These are phyloP conservation scores for Echinosophora koreensis DNA, from an alignment of 306 rosid species.

Conservation along the genomic window DNA sequence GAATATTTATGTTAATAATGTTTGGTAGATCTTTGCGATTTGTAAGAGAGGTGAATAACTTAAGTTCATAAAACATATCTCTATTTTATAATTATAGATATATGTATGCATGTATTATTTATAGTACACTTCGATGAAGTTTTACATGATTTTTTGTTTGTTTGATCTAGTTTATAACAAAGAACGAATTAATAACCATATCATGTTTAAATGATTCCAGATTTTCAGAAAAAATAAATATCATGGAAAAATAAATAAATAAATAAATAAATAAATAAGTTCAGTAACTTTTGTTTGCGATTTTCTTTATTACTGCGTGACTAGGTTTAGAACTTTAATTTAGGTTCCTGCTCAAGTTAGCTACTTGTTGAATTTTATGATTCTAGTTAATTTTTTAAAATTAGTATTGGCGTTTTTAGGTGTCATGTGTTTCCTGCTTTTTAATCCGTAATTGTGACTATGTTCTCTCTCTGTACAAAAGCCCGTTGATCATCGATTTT, in stretches of 20 bases:
- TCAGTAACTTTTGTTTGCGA: background rate
- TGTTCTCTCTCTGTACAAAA: slow-evolving; percentile 22
- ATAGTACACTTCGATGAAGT: background rate
- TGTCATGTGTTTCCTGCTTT: background rate
- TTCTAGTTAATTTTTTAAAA: background rate
- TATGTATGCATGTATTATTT: background rate
- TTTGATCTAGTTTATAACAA: slow-evolving; percentile 23
- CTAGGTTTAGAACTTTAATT: slow-evolving; percentile 18
- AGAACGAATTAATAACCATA: slow-evolving; percentile 1
- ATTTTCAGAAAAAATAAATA: background rate
- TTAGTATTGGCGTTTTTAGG: background rate
- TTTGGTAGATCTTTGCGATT: too few species aligned
- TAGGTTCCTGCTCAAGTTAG: background rate
- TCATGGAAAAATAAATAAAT: background rate
- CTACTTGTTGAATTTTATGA: background rate
- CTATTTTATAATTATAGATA: background rate
- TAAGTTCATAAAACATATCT: too few species aligned
- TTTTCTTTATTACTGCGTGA: slow-evolving; percentile 14
- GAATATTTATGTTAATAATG: too few species aligned
- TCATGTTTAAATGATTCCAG: background rate
- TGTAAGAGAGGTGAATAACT: too few species aligned
- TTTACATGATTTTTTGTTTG: background rate
- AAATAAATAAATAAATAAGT: background rate
- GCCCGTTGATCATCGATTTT: background rate
- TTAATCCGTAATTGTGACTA: background rate